phyloP scores from a whole-genome alignment of 2,329 filamentous ascomycete species.

The Aspergillus persii region DNA sequence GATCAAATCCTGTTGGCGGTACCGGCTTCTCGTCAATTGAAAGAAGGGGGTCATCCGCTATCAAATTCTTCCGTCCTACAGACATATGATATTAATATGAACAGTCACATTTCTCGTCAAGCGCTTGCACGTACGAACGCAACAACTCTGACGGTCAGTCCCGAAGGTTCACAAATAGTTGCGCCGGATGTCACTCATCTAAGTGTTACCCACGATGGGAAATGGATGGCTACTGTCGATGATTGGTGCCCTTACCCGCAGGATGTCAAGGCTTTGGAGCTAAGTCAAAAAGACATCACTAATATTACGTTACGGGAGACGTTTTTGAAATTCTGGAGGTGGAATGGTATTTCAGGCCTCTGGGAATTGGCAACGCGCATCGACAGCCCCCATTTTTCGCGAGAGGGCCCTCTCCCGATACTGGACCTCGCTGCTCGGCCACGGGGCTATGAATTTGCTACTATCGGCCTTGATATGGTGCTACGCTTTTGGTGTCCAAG shows the following conservation, averaged over 20 bases:
- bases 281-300: constrained; percentile 37
- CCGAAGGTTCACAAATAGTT: constrained; percentile 66
- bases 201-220: constrained; percentile 73
- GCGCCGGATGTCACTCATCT: constrained; percentile 77
- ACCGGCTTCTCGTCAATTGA: constrained; percentile 50
- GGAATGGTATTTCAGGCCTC: constrained; percentile 51
- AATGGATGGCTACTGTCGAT: constrained; percentile 89
- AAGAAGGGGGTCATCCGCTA: constrained; percentile 37
- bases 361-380: constrained; percentile 81
- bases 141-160: constrained; percentile 74
- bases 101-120: constrained; percentile 78
- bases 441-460: constrained; percentile 70
- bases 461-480: constrained; percentile 75
- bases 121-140: constrained; percentile 84
- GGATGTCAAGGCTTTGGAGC: constrained; percentile 62
- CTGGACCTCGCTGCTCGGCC: constrained; percentile 73
- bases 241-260: constrained; percentile 76
- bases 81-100: constrained; percentile 78
- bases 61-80: constrained; percentile 65
- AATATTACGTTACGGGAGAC: constrained; percentile 61
- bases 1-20: constrained; percentile 68
- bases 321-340: constrained; percentile 88
- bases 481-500: constrained; percentile 81
- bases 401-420: constrained; percentile 55
- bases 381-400: constrained; percentile 72